phyloP scores from a whole-genome alignment of 805 yeast genomes.

The Pichia gijzeniarum region DNA sequence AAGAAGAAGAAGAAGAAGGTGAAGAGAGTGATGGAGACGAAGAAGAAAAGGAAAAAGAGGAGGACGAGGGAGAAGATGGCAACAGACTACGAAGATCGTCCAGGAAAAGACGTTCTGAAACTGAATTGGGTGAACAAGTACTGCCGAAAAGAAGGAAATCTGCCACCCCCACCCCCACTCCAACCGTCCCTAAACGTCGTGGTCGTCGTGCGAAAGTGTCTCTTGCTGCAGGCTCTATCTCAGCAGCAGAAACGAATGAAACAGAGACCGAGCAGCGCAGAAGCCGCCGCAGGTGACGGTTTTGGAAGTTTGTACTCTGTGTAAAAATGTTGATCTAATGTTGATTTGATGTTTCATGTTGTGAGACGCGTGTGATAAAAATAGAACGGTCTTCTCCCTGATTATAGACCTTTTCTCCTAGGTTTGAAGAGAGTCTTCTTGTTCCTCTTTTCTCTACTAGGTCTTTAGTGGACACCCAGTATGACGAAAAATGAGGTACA shows the following conservation, averaged over 20 bases:
- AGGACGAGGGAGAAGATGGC: slow-evolving; percentile 23
- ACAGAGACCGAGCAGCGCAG: slow-evolving; percentile 1
- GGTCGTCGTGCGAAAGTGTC: slow-evolving; percentile 7
- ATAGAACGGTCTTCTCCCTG: no score
- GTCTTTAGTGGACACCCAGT: no score
- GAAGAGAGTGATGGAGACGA: slow-evolving; percentile 29
- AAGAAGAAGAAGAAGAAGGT: slow-evolving; percentile 28
- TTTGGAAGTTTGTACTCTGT: no score
- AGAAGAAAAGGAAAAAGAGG: slow-evolving; percentile 27
- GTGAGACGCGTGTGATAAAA: no score
- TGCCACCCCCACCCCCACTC: slow-evolving; percentile 1
- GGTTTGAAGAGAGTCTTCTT: no score
- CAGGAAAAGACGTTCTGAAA: neutral
- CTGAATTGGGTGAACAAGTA: neutral
- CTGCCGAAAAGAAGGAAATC: neutral
- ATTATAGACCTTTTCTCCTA: no score
- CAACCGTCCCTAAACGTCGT: slow-evolving; percentile 7
- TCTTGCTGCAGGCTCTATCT: neutral
- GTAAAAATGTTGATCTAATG: no score
- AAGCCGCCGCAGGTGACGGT: slow-evolving; percentile 4
- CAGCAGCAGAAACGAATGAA: neutral
- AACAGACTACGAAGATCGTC: slow-evolving; percentile 3
- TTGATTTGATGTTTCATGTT: no score
- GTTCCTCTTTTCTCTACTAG: no score
- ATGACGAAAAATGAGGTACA: neutral